phyloP scores from a whole-genome alignment of 2,329 filamentous ascomycete genomes.

The Pyrenophora tritici-repentis region DNA sequence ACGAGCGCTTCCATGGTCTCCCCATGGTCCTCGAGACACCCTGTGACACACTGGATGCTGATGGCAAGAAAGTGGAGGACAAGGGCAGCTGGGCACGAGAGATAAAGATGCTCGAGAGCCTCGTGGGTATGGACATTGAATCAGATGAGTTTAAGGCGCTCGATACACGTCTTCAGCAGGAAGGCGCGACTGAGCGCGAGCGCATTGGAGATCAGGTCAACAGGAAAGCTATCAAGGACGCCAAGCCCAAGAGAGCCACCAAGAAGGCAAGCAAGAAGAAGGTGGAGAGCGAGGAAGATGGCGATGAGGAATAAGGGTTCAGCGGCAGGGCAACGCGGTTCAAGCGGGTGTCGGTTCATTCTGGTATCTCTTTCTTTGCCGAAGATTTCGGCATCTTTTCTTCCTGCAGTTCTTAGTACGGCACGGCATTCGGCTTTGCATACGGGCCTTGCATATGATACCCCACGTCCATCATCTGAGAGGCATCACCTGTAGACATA shows the following conservation, averaged over 20 bases:
- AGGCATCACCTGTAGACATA: no score
- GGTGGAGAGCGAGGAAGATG: conserved; percentile 26
- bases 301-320: conserved; percentile 16
- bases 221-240: conserved; percentile 31
- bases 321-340: no score
- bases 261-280: conserved; percentile 22
- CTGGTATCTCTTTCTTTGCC: no score
- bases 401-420: no score
- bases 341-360: no score
- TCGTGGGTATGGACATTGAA: conserved; percentile 82
- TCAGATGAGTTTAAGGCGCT: conserved; percentile 71
- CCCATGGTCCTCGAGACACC: conserved; percentile 98
- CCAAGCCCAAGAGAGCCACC: conserved; percentile 15
- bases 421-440: no score
- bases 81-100: conserved; percentile 86
- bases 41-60: conserved; percentile 70
- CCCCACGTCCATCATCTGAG: no score
- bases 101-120: conserved; percentile 88
- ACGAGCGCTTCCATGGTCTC: conserved; percentile 72
- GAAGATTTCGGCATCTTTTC: no score
- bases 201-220: conserved; percentile 76
- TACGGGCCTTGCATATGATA: no score
- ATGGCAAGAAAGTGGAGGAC: conserved; percentile 72
- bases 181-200: conserved; percentile 72
- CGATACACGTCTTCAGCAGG: conserved; percentile 67